Base-by-base conservation (phyloP, 2,329 filamentous ascomycete genomes). In the Ceratocystis smalleyi region DNA sequence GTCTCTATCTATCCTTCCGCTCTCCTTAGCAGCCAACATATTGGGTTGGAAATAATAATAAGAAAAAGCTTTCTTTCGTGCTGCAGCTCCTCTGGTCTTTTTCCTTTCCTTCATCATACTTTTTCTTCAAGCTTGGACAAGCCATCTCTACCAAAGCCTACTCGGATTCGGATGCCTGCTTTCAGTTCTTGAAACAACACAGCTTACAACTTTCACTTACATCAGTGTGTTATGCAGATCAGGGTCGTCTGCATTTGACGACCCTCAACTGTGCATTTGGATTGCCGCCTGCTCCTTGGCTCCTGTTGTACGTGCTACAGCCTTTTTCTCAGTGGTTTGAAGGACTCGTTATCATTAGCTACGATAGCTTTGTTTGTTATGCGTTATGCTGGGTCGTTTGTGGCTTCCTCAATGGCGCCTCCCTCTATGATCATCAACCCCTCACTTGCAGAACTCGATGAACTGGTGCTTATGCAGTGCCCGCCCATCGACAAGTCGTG, bases 401-500 rank as follows among this genome's bases (percentile, higher is more conserved):
- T 30, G 30, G 54, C 43, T 49, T 35, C 55, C 8, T 54, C 60
- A 27, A 65, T 65, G 64, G 60, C 54, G n/a, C 64, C 64, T 61
- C 61, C 64, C 60, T 54, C 43, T 62, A 63, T 40, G 35, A 40
- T 65, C 55, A 22, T 65, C 35, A 49, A 65, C 43, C 64, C 64
- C 54, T 65, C 64, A 22, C 54, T 65, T 24, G 43, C 51, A 27
- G 64, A 47, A 40, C 67, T 73, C 2, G 61, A 69, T 24, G 51
- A 55, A 1, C 71, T 73, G 57, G 67, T 71, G 55, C 70, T 76
- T 43, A 43, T 68, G 12, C 67, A 67, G 5, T 73, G 75, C 5
- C 77, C 77, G 6, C 72, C 73, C 2, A 68, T 77, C 6, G 71
- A 78, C 67, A 71, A 73, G 19, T 72, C 69, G 54, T 79, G 77